Evolutionary conservation across 345 rosid genomes (phyloP).

Genomic region (Noccaea bulbosa): DNA sequence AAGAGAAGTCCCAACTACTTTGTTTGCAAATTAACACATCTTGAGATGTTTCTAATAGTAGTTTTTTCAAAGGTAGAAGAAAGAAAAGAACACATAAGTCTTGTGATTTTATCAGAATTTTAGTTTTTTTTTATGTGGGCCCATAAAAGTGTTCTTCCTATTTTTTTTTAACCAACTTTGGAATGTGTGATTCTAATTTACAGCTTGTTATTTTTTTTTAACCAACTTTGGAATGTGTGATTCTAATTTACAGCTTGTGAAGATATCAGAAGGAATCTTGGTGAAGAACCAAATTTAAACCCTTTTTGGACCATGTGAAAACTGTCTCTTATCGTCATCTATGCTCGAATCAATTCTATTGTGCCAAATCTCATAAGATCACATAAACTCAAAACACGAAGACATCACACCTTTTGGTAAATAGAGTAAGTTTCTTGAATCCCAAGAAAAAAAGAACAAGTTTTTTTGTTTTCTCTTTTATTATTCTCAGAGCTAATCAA

Average conservation of each 20-base stretch:
- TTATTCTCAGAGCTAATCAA: conserved; percentile 31
- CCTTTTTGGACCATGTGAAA: conserved; percentile 31
- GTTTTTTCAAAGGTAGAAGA: conserved; percentile 8
- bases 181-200: conserved; percentile 42
- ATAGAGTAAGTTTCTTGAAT: conserved; percentile 21
- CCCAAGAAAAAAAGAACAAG: conserved; percentile 32
- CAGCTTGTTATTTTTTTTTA: conserved; percentile 25
- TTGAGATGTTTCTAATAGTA: neutral
- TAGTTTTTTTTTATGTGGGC: neutral
- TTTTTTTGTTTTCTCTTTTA: neutral
- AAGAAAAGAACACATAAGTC: conserved; percentile 5
- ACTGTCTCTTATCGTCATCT: conserved; percentile 27
- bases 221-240: conserved; percentile 41
- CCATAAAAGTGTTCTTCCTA: neutral
- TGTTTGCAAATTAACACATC: neutral
- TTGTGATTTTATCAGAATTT: conserved; percentile 1
- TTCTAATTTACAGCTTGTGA: conserved; percentile 37
- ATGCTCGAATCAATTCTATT: conserved; percentile 33
- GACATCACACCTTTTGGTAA: conserved; percentile 16
- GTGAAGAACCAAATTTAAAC: conserved; percentile 25
- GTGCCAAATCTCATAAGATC: conserved; percentile 10
- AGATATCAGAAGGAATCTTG: conserved; percentile 27
- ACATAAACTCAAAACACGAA: conserved; percentile 8
- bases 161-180: conserved; percentile 19
- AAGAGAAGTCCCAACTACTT: neutral